These are phyloP conservation scores for Ceratocystis destructans DNA, from an alignment of 2,329 filamentous ascomycete species.

Conservation along the genomic window DNA sequence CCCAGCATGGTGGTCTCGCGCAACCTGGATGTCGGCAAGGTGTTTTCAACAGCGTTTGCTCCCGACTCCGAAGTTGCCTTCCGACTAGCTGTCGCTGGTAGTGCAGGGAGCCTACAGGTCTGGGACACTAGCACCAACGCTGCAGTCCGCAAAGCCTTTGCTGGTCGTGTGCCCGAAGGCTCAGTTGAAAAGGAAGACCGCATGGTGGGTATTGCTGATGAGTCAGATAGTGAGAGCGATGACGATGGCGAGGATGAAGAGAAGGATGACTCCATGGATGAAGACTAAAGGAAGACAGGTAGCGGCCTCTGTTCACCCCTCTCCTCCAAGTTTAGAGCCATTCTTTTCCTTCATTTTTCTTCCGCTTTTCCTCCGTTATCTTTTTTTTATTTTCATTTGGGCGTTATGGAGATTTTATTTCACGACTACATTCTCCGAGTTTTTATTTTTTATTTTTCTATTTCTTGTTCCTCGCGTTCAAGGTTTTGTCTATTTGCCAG, in stretches of 20 bases:
- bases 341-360: not conserved
- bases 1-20: conserved; percentile 84
- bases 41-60: conserved; percentile 82
- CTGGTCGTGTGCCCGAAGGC: conserved; percentile 46
- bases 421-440: conserved; percentile 5
- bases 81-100: conserved; percentile 82
- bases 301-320: not conserved
- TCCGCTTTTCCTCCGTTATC: not conserved
- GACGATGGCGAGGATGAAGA: conserved; percentile 38
- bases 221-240: conserved; percentile 53
- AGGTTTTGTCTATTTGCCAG: not conserved
- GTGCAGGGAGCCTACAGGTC: conserved; percentile 80
- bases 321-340: not conserved
- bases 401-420: conserved; percentile 10
- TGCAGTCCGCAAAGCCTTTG: conserved; percentile 73
- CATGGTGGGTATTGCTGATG: conserved; percentile 57
- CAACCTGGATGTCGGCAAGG: conserved; percentile 85
- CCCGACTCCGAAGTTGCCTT: conserved; percentile 86
- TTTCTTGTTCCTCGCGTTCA: not conserved
- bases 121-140: conserved; percentile 96
- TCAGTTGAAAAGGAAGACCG: conserved; percentile 55
- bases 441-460: conserved; percentile 3
- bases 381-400: not conserved
- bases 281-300: conserved; percentile 30
- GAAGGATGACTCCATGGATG: conserved; percentile 42